Conservation (phyloP, 768 basidiomycete genomes). For the Serendipita sp. region DNA sequence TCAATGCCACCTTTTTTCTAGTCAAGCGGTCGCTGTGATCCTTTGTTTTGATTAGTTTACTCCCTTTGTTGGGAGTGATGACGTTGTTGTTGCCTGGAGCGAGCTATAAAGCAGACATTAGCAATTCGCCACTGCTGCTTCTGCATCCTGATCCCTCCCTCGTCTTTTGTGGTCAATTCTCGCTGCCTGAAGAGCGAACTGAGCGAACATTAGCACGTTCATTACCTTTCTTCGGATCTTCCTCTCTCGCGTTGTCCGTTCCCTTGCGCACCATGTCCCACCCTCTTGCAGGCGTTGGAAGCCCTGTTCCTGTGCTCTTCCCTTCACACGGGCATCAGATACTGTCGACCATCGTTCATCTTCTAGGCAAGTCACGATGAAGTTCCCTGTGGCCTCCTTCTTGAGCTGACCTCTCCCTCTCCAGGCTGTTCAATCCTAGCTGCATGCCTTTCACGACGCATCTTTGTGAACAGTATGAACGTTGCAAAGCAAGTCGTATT, state of each 20-base stretch:
- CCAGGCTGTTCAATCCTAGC: constrained; percentile 21
- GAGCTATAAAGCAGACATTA: no score
- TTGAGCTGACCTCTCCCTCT: neutral
- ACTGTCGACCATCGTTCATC: neutral
- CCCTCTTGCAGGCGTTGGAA: neutral
- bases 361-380: neutral
- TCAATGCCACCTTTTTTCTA: no score
- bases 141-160: neutral
- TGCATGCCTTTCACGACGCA: constrained; percentile 27
- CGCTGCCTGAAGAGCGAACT: neutral
- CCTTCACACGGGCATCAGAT: neutral
- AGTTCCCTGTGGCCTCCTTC: neutral
- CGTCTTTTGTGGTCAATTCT: neutral
- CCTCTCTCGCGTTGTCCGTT: neutral
- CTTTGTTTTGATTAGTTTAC: no score
- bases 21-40: no score
- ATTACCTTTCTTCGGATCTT: neutral
- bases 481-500: constrained; percentile 21
- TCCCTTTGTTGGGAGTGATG: no score
- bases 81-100: no score
- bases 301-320: neutral
- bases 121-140: no score
- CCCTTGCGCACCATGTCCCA: neutral
- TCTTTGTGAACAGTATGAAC: neutral
- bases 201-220: neutral